Evolutionary conservation across 2,329 filamentous ascomycete species (phyloP).

Genomic region (Pyrenochaeta sp.): DNA sequence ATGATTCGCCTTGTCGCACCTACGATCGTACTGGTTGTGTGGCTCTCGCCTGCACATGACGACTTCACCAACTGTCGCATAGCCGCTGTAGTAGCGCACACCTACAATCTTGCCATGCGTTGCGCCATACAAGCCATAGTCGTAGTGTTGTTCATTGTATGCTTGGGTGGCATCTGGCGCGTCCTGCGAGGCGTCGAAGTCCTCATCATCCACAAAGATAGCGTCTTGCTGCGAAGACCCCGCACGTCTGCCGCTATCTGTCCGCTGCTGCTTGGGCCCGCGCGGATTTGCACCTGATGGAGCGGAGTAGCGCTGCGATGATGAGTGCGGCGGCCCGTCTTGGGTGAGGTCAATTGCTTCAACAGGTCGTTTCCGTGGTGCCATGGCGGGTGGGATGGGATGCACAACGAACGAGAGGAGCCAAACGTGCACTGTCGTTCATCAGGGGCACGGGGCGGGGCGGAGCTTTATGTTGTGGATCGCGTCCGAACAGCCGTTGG

Average conservation of each 20-base stretch:
- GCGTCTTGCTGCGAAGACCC: constrained; percentile 38
- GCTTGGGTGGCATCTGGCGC: constrained; percentile 33
- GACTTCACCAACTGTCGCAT: constrained; percentile 46
- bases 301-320: constrained; percentile 32
- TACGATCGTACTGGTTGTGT: constrained; percentile 59
- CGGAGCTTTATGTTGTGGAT: no score
- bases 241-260: constrained; percentile 12
- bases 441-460: no score
- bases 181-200: constrained; percentile 41
- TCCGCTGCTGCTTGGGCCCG: constrained; percentile 38
- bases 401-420: neutral
- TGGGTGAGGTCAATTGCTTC: constrained; percentile 15
- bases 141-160: constrained; percentile 31
- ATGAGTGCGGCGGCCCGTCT: constrained; percentile 11
- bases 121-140: constrained; percentile 41
- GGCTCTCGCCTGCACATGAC: constrained; percentile 65
- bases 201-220: constrained; percentile 35
- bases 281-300: constrained; percentile 20
- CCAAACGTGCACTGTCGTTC: constrained; percentile 3
- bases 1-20: no score
- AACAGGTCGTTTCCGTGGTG: constrained; percentile 11
- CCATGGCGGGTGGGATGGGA: constrained; percentile 3
- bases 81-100: constrained; percentile 51
- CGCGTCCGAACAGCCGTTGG: no score
- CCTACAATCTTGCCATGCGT: constrained; percentile 66